phyloP scores from a whole-genome alignment of 192 early-diverging fungal species.

The Coemansia sp. region DNA sequence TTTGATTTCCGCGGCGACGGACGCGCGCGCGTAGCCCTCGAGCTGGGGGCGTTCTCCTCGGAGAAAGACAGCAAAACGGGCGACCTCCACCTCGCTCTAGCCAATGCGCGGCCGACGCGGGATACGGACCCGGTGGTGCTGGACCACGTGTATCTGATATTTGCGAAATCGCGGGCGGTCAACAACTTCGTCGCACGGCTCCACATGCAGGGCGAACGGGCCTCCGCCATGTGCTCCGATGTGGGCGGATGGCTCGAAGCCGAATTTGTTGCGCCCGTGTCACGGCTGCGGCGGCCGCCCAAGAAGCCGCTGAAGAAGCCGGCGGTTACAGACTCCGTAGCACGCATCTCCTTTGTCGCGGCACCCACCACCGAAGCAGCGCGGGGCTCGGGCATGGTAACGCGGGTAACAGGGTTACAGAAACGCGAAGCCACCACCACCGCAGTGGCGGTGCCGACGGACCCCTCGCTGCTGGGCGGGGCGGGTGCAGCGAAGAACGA shows the following conservation, averaged over 20 bases:
- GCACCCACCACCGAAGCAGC: not conserved
- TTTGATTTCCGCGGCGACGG: constrained; percentile 52
- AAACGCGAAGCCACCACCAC: not conserved
- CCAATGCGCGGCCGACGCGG: constrained; percentile 13
- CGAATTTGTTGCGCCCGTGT: constrained; percentile 44
- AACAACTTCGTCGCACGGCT: constrained; percentile 49
- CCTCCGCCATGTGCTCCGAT: constrained; percentile 27
- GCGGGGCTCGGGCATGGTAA: not conserved
- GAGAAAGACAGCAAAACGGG: constrained; percentile 28
- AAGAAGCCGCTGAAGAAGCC: not conserved
- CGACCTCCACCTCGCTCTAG: not conserved
- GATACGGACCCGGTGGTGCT: constrained; percentile 33
- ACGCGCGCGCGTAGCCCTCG: constrained; percentile 38
- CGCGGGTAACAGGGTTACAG: not conserved
- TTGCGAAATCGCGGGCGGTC: constrained; percentile 36
- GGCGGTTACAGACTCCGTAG: not conserved
- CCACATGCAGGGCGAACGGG: constrained; percentile 17
- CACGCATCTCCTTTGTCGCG: not conserved
- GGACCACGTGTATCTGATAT: constrained; percentile 51
- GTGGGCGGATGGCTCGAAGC: constrained; percentile 44
- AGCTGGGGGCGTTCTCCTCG: constrained; percentile 43
- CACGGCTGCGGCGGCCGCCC: constrained; percentile 18
- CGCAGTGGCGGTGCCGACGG: not conserved
- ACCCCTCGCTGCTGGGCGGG: constrained; percentile 25
- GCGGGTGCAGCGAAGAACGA: constrained; percentile 31